Conservation (phyloP, 1,139 yeast genomes). For the Geotrichum citri-aurantii region DNA sequence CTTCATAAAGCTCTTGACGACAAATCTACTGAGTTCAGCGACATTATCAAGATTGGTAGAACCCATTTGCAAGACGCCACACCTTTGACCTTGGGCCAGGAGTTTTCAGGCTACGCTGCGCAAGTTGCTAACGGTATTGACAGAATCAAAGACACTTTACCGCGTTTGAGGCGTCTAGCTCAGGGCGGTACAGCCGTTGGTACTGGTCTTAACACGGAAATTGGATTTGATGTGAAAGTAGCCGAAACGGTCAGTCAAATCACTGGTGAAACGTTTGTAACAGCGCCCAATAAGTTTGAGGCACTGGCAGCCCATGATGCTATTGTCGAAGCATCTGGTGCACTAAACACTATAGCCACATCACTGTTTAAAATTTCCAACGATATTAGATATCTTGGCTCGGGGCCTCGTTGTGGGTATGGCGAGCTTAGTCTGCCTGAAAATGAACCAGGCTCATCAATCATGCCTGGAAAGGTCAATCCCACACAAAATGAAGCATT, state of each 20-base stretch:
- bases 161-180: conserved; percentile 74
- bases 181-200: conserved; percentile 99
- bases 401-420: conserved; percentile 99
- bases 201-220: conserved; percentile 89
- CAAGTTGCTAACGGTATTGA: conserved; percentile 86
- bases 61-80: conserved; percentile 98
- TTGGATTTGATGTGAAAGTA: conserved; percentile 79
- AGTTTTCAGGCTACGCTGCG: conserved; percentile 92
- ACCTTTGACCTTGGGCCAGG: conserved; percentile 95
- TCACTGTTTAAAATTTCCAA: conserved; percentile 94
- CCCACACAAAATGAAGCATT: conserved; percentile 98
- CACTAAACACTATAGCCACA: conserved; percentile 88
- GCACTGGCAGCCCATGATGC: conserved; percentile 99
- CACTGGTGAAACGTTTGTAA: conserved; percentile 80
- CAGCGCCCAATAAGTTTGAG: conserved; percentile 98
- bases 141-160: conserved; percentile 71
- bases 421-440: conserved; percentile 94
- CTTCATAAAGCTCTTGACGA: conserved; percentile 70
- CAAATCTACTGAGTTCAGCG: conserved; percentile 74
- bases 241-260: conserved; percentile 73
- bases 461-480: conserved; percentile 99
- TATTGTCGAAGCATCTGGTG: conserved; percentile 94
- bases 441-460: conserved; percentile 97
- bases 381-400: conserved; percentile 95
- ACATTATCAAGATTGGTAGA: conserved; percentile 95